Conservation (phyloP, 2,329 filamentous ascomycete genomes). For the Ophiosphaerella herpotricha region DNA sequence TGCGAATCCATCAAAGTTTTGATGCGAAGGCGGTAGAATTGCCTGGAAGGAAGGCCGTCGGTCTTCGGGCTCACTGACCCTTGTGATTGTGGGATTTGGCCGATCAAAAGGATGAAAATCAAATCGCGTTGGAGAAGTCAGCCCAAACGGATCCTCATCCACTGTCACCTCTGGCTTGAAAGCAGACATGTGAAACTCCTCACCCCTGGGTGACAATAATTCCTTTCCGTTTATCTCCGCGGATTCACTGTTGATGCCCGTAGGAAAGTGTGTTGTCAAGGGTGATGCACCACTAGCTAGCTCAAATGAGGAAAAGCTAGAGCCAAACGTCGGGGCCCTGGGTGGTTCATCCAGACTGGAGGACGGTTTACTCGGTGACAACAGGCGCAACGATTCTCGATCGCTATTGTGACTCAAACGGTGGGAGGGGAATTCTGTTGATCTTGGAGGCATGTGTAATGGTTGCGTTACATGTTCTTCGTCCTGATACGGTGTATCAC, state of each 20-base stretch:
- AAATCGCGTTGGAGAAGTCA: constrained; percentile 48
- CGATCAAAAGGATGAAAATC: constrained; percentile 46
- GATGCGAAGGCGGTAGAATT: constrained; percentile 40
- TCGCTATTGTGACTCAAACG: constrained; percentile 6
- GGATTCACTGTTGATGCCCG: constrained; percentile 29
- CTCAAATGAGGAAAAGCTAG: constrained; percentile 1
- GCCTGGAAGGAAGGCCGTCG: constrained; percentile 44
- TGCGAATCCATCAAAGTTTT: constrained; percentile 41
- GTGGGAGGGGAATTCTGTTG: constrained; percentile 26
- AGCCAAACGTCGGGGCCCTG: neutral
- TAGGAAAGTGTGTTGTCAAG: constrained; percentile 43
- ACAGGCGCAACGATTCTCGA: constrained; percentile 22
- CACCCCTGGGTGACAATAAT: constrained; percentile 38
- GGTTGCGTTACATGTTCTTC: constrained; percentile 13
- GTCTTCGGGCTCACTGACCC: constrained; percentile 25
- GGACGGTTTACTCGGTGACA: constrained; percentile 24
- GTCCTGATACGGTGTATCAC: constrained; percentile 12
- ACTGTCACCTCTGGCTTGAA: constrained; percentile 34
- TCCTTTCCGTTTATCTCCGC: constrained; percentile 44
- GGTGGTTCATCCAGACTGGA: constrained; percentile 16
- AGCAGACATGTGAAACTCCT: constrained; percentile 46
- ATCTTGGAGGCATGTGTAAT: constrained; percentile 31
- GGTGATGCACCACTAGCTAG: constrained; percentile 44
- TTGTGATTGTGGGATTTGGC: constrained; percentile 18
- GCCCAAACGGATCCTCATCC: constrained; percentile 44